A percentile compares a stretch with the other conserved stretches of the same genome.
phyloP scores from a whole-genome alignment of 2,329 filamentous ascomycete species.

The Arthrobotrys iridis region DNA sequence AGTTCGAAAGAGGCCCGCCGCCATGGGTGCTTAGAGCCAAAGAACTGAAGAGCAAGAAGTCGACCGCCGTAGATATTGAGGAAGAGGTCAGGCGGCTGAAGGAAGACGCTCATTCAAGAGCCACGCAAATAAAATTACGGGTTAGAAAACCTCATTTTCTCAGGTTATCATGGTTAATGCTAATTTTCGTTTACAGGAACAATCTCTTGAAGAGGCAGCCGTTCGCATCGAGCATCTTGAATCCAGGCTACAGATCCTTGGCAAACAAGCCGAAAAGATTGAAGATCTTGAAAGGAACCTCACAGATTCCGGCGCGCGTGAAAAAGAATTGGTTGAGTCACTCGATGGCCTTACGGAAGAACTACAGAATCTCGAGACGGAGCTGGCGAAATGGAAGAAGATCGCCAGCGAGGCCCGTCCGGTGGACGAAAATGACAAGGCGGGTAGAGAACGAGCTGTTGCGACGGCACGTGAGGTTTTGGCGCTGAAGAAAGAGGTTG shows the following conservation, averaged over 20 bases:
- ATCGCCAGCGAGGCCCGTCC: slow-evolving; percentile 71
- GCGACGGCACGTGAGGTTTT: slow-evolving; percentile 79
- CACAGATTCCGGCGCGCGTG: slow-evolving; percentile 57
- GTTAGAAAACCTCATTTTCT: slow-evolving; percentile 5
- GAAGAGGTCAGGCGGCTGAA: slow-evolving; percentile 83
- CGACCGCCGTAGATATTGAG: slow-evolving; percentile 81
- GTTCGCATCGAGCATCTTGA: slow-evolving; percentile 94
- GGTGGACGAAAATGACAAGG: slow-evolving; percentile 68
- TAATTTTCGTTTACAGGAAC: slow-evolving; percentile 78
- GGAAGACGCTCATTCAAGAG: slow-evolving; percentile 81
- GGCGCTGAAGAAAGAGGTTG: slow-evolving; percentile 74
- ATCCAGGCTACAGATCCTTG: slow-evolving; percentile 83
- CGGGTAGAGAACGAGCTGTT: slow-evolving; percentile 73
- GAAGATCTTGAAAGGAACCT: slow-evolving; percentile 72
- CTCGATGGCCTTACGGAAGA: slow-evolving; percentile 70
- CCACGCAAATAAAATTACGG: slow-evolving; percentile 64
- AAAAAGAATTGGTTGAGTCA: slow-evolving; percentile 65
- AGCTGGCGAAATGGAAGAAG: slow-evolving; percentile 77
- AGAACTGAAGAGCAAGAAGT: slow-evolving; percentile 83
- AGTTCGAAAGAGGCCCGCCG: slow-evolving; percentile 78
- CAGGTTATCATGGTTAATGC: slow-evolving; percentile 57
- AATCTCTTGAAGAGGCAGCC: slow-evolving; percentile 83
- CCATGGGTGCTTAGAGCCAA: slow-evolving; percentile 87
- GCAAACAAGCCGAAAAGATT: slow-evolving; percentile 77
- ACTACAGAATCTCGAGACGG: slow-evolving; percentile 72